These are phyloP conservation scores for Talaromyces funiculosus DNA, from an alignment of 2,329 filamentous ascomycete species.

Conservation along the genomic window DNA sequence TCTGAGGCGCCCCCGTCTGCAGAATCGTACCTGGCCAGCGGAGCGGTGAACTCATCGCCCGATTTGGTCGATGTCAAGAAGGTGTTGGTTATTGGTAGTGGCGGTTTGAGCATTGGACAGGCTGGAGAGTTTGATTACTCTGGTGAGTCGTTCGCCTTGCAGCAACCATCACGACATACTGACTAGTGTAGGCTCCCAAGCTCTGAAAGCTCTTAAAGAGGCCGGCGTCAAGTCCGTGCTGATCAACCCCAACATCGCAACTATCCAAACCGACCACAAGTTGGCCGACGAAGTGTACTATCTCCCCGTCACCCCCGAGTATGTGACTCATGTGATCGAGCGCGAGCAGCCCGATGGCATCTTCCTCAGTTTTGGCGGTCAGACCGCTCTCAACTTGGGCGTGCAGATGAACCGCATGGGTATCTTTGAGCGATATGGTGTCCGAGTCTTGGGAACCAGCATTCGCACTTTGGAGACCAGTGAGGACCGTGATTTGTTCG, in stretches of 20 bases:
- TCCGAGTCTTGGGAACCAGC: slow-evolving; percentile 92
- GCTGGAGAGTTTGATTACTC: slow-evolving; percentile 99
- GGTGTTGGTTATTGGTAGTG: slow-evolving; percentile 91
- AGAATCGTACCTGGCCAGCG: slow-evolving; percentile 83
- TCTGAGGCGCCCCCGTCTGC: slow-evolving; percentile 64
- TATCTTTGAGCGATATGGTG: slow-evolving; percentile 88
- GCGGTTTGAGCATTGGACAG: slow-evolving; percentile 93
- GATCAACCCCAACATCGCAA: slow-evolving; percentile 97
- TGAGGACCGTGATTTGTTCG: slow-evolving; percentile 93
- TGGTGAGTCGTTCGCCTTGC: slow-evolving; percentile 47
- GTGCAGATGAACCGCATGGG: slow-evolving; percentile 96
- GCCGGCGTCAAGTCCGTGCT: slow-evolving; percentile 85
- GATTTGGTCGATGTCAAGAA: slow-evolving; percentile 89
- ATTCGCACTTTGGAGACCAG: slow-evolving; percentile 89
- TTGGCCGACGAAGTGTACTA: slow-evolving; percentile 98
- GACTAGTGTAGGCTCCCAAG: slow-evolving; percentile 70
- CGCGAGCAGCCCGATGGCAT: slow-evolving; percentile 93
- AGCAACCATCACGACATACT: neutral
- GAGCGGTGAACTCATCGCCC: slow-evolving; percentile 69
- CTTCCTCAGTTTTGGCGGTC: slow-evolving; percentile 93
- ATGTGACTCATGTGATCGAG: slow-evolving; percentile 96
- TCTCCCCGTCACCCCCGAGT: slow-evolving; percentile 94
- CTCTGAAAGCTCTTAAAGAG: slow-evolving; percentile 93
- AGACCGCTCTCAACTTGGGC: slow-evolving; percentile 93
- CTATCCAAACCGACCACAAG: slow-evolving; percentile 94